Conservation (phyloP, 148 eudicot species). For the Camellia sinensis region DNA sequence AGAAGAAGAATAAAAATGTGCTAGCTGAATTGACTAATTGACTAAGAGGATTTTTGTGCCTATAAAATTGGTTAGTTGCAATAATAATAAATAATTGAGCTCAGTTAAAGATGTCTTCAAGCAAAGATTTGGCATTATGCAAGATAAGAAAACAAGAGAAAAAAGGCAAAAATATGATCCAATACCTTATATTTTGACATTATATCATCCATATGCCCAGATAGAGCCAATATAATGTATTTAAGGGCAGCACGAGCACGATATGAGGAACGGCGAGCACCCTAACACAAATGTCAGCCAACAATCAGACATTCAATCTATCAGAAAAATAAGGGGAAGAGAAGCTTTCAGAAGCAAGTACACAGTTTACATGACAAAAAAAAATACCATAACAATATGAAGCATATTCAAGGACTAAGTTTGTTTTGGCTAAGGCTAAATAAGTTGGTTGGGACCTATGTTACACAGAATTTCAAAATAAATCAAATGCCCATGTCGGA, state of each 20-base stretch:
- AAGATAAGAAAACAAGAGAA: background rate
- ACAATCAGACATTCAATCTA: background rate
- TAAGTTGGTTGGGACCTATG: no score
- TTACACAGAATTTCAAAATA: no score
- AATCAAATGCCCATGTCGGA: no score
- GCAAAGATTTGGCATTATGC: background rate
- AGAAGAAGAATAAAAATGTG: background rate
- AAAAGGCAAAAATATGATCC: background rate
- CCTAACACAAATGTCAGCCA: constrained; percentile 33
- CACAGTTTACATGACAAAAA: background rate
- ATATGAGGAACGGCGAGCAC: constrained; percentile 37
- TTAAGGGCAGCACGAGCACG: constrained; percentile 79
- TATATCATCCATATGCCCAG: constrained; percentile 76
- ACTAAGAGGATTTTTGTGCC: background rate
- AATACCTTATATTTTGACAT: constrained; percentile 71
- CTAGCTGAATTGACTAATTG: background rate
- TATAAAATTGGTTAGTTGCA: background rate
- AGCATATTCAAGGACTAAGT: background rate
- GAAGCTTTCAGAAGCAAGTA: constrained; percentile 7
- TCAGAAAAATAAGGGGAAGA: background rate
- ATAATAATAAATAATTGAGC: background rate
- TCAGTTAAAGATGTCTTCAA: background rate
- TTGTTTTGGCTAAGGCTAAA: background rate
- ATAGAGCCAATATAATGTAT: constrained; percentile 61
- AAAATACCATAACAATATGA: background rate